Evolutionary conservation across 257 asterid genomes (phyloP).

Genomic region (Mentha longifolia): DNA sequence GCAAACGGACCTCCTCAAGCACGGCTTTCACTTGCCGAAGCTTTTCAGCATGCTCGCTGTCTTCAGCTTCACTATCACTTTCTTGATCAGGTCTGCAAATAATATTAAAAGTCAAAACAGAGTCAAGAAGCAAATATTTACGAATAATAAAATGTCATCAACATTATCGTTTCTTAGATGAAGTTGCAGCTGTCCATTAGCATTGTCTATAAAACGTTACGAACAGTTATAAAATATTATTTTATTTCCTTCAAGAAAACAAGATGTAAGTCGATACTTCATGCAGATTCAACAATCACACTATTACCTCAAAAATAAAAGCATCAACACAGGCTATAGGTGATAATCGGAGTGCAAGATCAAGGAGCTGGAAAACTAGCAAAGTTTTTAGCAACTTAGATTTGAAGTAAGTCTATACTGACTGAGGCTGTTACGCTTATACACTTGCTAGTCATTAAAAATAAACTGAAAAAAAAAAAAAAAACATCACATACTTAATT

Average conservation of each 20-base stretch:
- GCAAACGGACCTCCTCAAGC: constrained; percentile 88
- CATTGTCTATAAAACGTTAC: not conserved
- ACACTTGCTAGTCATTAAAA: constrained; percentile 13
- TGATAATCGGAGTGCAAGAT: too few relatives aligned
- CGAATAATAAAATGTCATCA: not conserved
- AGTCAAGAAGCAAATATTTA: not conserved
- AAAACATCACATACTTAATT: constrained; percentile 56
- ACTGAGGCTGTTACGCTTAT: not conserved
- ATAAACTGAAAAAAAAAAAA: not conserved
- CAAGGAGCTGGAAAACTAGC: too few relatives aligned
- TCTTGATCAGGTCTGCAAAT: constrained; percentile 75
- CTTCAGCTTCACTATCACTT: constrained; percentile 99
- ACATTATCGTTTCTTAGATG: not conserved
- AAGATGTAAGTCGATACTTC: too few relatives aligned
- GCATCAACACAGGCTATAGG: too few relatives aligned
- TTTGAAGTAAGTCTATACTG: too few relatives aligned
- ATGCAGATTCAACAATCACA: too few relatives aligned
- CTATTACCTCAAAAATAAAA: too few relatives aligned
- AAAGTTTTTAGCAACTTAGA: too few relatives aligned
- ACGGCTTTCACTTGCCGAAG: constrained; percentile 99
- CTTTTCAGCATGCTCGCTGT: constrained; percentile 95
- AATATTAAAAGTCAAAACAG: constrained; percentile 6
- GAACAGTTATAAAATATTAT: not conserved
- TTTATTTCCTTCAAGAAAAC: not conserved
- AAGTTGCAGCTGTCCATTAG: not conserved